Evolutionary conservation across 2,329 filamentous ascomycete species (phyloP).

Genomic region (Orbilia ellipsospora): DNA sequence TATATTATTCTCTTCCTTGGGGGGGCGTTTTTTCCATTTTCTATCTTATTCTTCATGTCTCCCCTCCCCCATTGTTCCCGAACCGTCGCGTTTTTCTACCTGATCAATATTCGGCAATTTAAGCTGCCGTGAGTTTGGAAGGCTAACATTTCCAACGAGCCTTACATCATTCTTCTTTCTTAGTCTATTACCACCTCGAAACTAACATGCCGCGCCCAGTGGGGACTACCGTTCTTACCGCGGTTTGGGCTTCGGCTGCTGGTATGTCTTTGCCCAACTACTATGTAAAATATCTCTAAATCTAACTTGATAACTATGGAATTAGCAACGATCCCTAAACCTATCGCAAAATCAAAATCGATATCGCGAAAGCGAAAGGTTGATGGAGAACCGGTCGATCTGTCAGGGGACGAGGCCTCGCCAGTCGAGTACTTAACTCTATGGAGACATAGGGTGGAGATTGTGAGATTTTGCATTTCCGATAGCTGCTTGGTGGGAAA

Average conservation of each 20-base stretch:
- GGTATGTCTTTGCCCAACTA: background rate
- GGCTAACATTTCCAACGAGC: too few relatives aligned
- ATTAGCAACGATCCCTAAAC: background rate
- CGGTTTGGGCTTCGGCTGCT: background rate
- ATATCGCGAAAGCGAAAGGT: conserved; percentile 19
- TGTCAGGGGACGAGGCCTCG: conserved; percentile 6
- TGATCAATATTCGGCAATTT: background rate
- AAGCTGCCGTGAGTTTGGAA: background rate
- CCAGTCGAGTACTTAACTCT: conserved; percentile 23
- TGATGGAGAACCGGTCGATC: background rate
- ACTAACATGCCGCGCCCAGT: conserved; percentile 31
- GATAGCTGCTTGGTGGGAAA: background rate
- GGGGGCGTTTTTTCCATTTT: background rate
- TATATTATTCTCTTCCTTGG: background rate
- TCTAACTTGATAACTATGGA: background rate
- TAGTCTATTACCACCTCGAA: background rate
- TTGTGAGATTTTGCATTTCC: conserved; percentile 13
- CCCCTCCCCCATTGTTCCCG: background rate
- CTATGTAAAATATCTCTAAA: background rate
- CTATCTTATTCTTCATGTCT: background rate
- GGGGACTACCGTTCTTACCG: conserved; percentile 12
- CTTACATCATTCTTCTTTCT: too few relatives aligned
- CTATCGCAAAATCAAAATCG: background rate
- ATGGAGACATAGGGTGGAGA: conserved; percentile 37
- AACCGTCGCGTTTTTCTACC: background rate